Conservation (phyloP, 148 eudicot genomes). For the Spergularia bocconei region DNA sequence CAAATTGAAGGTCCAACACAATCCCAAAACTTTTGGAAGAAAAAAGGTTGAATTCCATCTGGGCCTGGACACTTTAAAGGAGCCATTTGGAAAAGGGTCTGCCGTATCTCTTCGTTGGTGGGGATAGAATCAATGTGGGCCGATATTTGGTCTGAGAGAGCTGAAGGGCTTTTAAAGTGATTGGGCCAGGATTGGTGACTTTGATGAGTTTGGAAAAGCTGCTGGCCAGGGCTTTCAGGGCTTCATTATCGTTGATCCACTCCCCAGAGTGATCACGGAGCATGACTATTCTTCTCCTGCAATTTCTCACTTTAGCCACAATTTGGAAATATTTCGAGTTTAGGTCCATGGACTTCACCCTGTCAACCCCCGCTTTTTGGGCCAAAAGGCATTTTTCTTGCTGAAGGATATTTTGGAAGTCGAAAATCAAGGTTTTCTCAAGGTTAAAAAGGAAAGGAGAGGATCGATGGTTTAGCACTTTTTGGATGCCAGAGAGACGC, state of each 20-base stretch:
- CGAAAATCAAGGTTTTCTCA: neutral
- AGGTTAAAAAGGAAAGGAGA: neutral
- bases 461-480: neutral
- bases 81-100: neutral
- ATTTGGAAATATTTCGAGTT: neutral
- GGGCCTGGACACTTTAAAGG: neutral
- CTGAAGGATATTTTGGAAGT: neutral
- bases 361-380: neutral
- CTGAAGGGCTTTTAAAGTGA: no score
- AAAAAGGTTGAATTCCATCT: neutral
- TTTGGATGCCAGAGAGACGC: neutral
- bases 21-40: neutral
- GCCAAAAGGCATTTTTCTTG: neutral
- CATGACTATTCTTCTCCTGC: accelerated
- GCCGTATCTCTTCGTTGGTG: neutral
- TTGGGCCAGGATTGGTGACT: no score
- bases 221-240: neutral
- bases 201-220: neutral
- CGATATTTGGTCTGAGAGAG: no score
- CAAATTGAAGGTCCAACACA: neutral
- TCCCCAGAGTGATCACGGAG: neutral
- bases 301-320: neutral
- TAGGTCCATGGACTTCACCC: neutral
- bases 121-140: no score
- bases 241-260: neutral